phyloP scores from a whole-genome alignment of 257 asterid species.

The Solanum neorickii region DNA sequence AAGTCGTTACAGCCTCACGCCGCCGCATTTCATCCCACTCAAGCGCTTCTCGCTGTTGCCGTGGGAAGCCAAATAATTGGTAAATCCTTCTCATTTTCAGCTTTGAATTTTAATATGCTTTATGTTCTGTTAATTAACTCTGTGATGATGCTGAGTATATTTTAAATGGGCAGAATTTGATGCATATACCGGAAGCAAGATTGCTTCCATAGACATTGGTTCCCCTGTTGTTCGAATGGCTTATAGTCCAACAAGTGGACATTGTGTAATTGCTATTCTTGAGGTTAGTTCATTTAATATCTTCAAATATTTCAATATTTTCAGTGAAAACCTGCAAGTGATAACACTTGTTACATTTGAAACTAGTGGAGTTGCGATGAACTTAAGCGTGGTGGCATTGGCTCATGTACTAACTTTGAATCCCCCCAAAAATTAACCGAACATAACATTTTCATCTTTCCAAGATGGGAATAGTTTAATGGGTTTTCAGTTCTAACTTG shows the following conservation, averaged over 20 bases:
- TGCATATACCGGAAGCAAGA: conserved; percentile 92
- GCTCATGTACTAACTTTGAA: neutral
- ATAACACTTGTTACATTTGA: neutral
- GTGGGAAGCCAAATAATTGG: conserved; percentile 69
- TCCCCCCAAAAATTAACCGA: neutral
- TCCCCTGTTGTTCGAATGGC: conserved; percentile 98
- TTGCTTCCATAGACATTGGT: conserved; percentile 86
- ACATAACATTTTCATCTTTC: neutral
- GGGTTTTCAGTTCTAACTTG: neutral
- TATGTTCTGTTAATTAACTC: neutral
- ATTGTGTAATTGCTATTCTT: conserved; percentile 75
- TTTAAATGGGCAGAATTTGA: conserved; percentile 54
- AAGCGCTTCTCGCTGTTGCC: conserved; percentile 80
- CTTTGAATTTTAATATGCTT: neutral
- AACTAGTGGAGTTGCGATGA: neutral
- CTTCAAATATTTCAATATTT: neutral
- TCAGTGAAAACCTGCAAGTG: neutral
- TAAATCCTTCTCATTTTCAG: conserved; percentile 1
- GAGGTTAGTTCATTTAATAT: conserved; percentile 45
- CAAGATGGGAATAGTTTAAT: neutral
- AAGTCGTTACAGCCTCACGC: conserved; percentile 95
- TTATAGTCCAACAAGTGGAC: conserved; percentile 78
- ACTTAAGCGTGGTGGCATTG: neutral
- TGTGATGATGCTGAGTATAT: conserved; percentile 4
- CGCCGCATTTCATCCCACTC: conserved; percentile 85